These are phyloP conservation scores for Aspergillus sp. DNA, from an alignment of 2,329 filamentous ascomycete genomes.

Conservation along the genomic window DNA sequence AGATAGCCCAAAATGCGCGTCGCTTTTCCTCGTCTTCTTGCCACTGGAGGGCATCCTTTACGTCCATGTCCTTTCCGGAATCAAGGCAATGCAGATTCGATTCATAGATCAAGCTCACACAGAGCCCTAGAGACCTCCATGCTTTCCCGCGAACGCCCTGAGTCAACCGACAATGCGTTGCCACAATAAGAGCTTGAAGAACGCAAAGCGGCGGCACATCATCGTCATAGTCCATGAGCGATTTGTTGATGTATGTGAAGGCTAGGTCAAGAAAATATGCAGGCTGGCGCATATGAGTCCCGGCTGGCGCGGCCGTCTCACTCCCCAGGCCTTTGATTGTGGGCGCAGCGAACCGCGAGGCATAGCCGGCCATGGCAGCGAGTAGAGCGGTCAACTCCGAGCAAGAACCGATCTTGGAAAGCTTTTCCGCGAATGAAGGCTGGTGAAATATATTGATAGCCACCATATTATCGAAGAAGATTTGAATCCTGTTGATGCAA, in stretches of 20 bases:
- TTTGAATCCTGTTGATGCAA: constrained; percentile 2
- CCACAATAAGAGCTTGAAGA: constrained; percentile 36
- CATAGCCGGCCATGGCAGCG: background rate
- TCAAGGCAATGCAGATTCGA: constrained; percentile 18
- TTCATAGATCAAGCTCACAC: constrained; percentile 35
- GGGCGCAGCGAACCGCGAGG: background rate
- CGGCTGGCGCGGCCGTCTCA: background rate
- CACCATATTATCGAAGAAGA: constrained; percentile 30
- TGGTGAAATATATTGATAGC: constrained; percentile 33
- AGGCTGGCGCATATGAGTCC: background rate
- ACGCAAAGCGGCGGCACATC: constrained; percentile 33
- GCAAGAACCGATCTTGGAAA: constrained; percentile 7
- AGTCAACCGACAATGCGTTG: constrained; percentile 35
- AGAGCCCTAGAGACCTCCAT: constrained; percentile 33
- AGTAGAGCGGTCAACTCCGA: background rate
- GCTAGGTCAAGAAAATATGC: background rate
- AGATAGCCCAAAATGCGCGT: constrained; percentile 43
- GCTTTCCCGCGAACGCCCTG: constrained; percentile 36
- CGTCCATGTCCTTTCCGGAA: background rate
- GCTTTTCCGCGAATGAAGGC: constrained; percentile 24
- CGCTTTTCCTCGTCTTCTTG: constrained; percentile 34
- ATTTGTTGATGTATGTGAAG: background rate
- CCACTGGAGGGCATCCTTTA: background rate
- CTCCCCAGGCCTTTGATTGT: background rate
- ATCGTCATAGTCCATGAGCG: constrained; percentile 31